phyloP scores from a whole-genome alignment of 805 yeast genomes.

The Saturnispora saitoi region DNA sequence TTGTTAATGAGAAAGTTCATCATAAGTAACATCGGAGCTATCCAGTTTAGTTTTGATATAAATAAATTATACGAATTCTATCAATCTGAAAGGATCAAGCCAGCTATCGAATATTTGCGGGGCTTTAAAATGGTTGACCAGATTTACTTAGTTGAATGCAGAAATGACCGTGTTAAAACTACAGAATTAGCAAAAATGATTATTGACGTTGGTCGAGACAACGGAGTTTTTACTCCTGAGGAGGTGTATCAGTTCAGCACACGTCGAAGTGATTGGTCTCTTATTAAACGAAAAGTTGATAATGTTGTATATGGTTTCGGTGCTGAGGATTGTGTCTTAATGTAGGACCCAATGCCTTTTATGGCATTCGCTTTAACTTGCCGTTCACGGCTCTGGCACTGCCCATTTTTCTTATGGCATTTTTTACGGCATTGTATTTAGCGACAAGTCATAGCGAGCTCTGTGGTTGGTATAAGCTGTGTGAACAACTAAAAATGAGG shows the following conservation, averaged over 20 bases:
- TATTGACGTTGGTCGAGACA: conserved; percentile 75
- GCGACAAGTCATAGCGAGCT: no score
- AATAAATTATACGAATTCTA: conserved; percentile 73
- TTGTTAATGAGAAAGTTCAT: conserved; percentile 59
- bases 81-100: conserved; percentile 49
- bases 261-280: conserved; percentile 78
- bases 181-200: conserved; percentile 69
- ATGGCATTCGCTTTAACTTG: not conserved
- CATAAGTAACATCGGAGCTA: conserved; percentile 75
- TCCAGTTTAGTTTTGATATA: conserved; percentile 71
- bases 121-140: conserved; percentile 82
- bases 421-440: not conserved
- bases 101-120: conserved; percentile 66
- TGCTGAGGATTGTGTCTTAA: conserved; percentile 61
- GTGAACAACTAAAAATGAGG: no score
- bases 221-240: conserved; percentile 85
- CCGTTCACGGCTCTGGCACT: not conserved
- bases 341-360: conserved; percentile 25
- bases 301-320: conserved; percentile 92
- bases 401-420: not conserved
- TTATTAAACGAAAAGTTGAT: conserved; percentile 72
- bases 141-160: conserved; percentile 63
- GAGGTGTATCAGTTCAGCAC: conserved; percentile 91
- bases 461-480: no score
- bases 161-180: conserved; percentile 18